Evolutionary conservation across 179 eudicot species (phyloP).

Genomic region (Actinidia arguta): DNA sequence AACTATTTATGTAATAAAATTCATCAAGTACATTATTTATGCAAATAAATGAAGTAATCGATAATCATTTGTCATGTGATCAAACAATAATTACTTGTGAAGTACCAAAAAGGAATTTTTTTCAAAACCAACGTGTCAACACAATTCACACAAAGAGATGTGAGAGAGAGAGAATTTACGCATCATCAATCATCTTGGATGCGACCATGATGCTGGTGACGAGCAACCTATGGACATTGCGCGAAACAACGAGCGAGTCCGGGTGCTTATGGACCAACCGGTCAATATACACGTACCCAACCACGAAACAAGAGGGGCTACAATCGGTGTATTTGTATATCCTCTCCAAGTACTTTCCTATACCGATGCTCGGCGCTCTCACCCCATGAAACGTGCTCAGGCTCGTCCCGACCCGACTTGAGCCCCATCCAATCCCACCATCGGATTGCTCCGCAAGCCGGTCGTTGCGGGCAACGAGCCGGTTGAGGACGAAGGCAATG

Average conservation of each 20-base stretch:
- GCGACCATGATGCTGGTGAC: conserved; percentile 87
- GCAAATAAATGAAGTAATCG: too few relatives aligned
- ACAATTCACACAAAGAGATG: too few relatives aligned
- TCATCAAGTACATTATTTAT: too few relatives aligned
- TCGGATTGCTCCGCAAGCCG: conserved; percentile 21
- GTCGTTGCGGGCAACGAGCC: conserved; percentile 75
- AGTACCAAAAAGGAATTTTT: too few relatives aligned
- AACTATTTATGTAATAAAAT: too few relatives aligned
- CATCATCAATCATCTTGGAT: conserved; percentile 91
- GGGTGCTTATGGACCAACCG: conserved; percentile 80
- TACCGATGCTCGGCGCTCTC: conserved; percentile 76
- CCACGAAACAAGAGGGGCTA: conserved; percentile 94
- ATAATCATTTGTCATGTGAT: too few relatives aligned
- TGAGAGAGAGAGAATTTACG: conserved; percentile 45
- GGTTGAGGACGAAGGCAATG: conserved; percentile 63
- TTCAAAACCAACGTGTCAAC: too few relatives aligned
- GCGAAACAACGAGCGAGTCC: conserved; percentile 67
- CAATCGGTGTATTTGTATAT: conserved; percentile 85
- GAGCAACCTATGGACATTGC: conserved; percentile 86
- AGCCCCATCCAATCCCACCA: not conserved
- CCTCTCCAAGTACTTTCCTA: conserved; percentile 87
- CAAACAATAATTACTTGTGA: too few relatives aligned
- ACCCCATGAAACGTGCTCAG: conserved; percentile 78
- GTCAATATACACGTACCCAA: conserved; percentile 85
- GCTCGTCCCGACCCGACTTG: conserved; percentile 38